phyloP scores from a whole-genome alignment of 352 stramenopile genomes.

The Pythium aristosporum region DNA sequence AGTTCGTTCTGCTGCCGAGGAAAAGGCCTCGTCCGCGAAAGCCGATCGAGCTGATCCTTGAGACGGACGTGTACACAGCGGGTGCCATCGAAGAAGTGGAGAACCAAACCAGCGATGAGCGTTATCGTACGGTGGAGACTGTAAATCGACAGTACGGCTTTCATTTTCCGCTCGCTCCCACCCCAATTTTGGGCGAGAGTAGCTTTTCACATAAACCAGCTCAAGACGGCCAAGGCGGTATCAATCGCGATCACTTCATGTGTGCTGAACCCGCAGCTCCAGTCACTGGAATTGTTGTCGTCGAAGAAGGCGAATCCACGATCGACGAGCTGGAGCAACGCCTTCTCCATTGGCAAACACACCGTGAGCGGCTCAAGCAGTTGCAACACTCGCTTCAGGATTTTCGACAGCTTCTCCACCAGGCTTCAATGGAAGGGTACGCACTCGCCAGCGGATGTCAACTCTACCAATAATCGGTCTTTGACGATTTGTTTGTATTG shows the following conservation, averaged over 20 bases:
- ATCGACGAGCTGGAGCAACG: conserved; percentile 26
- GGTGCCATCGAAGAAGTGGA: not conserved
- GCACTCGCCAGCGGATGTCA: not conserved
- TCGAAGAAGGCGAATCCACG: not conserved
- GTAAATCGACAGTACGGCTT: conserved; percentile 26
- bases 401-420: conserved; percentile 19
- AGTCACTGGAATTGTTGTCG: not conserved
- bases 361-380: conserved; percentile 20
- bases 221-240: not conserved
- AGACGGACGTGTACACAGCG: not conserved
- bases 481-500: not conserved
- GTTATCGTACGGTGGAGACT: not conserved
- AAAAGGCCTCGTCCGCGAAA: conserved; percentile 39
- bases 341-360: conserved; percentile 22
- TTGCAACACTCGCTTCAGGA: conserved; percentile 24
- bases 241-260: not conserved
- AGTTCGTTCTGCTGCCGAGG: conserved; percentile 36
- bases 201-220: not conserved
- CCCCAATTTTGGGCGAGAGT: not conserved
- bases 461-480: not conserved
- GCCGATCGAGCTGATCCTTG: conserved; percentile 33
- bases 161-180: conserved; percentile 6
- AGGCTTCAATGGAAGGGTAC: conserved; percentile 24
- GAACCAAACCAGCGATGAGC: not conserved
- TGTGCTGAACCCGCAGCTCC: not conserved